Base-by-base conservation (phyloP, 495 filamentous ascomycete species). In the Glarea lozoyensis region DNA sequence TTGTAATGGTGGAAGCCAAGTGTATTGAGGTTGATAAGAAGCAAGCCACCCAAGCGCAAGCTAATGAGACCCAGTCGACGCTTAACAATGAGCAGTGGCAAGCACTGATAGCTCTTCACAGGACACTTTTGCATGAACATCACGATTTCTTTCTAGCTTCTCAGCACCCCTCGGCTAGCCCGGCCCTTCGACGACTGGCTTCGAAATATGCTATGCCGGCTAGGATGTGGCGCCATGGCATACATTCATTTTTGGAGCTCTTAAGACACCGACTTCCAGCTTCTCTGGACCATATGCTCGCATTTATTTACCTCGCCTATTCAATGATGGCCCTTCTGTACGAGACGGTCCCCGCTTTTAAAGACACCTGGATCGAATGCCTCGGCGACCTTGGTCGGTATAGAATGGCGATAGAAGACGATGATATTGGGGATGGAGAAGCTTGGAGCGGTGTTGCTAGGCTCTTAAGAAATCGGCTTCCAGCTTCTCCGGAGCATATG, bases 331-430 rank as follows among this genome's bases (percentile, higher is more conserved):
- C 81, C 0, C 58, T 89, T 4, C 63, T 89, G 0, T 70, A 81
- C 40, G 84, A 88, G 55, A 86, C 79, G 0, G 79, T 86, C 0
- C 70, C 79, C 2, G 60, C 68, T 0, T 92, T 87, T 52, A 70
- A 81, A 46, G 82, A 87, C 34, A 92, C 81, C 0, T 94, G 88
- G 87, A 82, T 93, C 17, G 88, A 93, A 50, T 92, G 85, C 51
- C 66, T 94, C 0, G 86, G 85, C 0, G 84, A 62, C 15, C 15
- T 35, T 16, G 15, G 5, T 16, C 32, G 64, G 3, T 66, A 67
- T 35, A 40, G 63, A 0, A 87, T 88, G 81, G 82, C 82, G 2
- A 78, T 88, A 16, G 82, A 88, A 55, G 78, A 86, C 34, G 67
- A 72, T 20, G 75, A 86, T 37, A 58, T 77, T 16, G 62, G 69